These are phyloP conservation scores for Discostella pseudostelligera DNA, from an alignment of 108 stramenopile species.

Conservation along the genomic window DNA sequence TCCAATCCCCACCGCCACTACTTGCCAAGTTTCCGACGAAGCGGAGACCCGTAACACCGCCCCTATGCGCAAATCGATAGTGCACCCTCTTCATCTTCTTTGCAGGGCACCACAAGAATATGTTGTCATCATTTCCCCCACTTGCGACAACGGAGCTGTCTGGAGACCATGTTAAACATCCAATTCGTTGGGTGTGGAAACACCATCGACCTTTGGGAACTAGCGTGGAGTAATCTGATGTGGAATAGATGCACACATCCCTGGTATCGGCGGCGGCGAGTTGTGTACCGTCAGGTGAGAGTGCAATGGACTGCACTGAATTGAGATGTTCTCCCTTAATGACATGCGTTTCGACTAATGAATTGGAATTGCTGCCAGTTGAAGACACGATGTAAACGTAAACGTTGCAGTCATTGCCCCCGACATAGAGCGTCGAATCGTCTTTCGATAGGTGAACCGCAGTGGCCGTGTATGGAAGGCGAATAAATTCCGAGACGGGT, in stretches of 20 bases:
- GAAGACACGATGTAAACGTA: conserved; percentile 69
- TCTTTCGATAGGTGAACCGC: conserved; percentile 72
- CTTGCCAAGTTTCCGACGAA: conserved; percentile 43
- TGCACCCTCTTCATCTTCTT: conserved; percentile 76
- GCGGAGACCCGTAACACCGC: conserved; percentile 68
- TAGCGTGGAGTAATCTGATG: conserved; percentile 45
- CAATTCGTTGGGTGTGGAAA: conserved; percentile 79
- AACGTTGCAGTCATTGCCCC: conserved; percentile 89
- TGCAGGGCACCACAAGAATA: conserved; percentile 74
- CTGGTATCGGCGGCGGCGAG: conserved; percentile 85
- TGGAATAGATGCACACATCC: conserved; percentile 78
- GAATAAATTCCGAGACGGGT: conserved; percentile 48
- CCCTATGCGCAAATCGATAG: conserved; percentile 84
- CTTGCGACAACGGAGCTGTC: conserved; percentile 76
- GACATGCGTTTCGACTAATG: conserved; percentile 55
- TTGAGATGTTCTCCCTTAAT: conserved; percentile 66
- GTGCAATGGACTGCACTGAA: conserved; percentile 81
- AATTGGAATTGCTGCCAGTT: conserved; percentile 26
- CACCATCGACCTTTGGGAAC: conserved; percentile 74
- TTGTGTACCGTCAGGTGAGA: conserved; percentile 78
- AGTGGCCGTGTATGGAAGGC: conserved; percentile 63
- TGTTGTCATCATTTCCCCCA: conserved; percentile 77
- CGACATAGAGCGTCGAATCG: conserved; percentile 86
- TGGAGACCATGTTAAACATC: conserved; percentile 68
- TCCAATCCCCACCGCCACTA: conserved; percentile 21